A percentile compares a stretch with the other conserved stretches of the same genome.
These are phyloP conservation scores for Corymbia citriodora DNA, from an alignment of 441 rosid genomes.

Conservation along the genomic window DNA sequence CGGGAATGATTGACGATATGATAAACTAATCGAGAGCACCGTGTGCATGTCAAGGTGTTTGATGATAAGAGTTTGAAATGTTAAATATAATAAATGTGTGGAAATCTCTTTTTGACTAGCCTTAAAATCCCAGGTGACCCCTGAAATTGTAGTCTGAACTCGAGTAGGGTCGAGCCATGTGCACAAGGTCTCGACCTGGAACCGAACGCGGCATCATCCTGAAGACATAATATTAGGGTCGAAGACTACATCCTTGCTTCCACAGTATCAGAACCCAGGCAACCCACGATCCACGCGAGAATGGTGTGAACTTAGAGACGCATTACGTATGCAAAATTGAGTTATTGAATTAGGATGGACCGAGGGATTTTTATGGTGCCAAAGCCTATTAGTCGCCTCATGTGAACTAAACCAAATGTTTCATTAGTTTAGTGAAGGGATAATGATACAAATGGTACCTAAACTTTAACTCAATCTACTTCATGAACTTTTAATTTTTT, in stretches of 20 bases:
- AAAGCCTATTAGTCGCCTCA: background rate
- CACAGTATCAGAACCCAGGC: background rate
- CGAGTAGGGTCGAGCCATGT: background rate
- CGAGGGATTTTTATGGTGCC: background rate
- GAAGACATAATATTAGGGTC: background rate
- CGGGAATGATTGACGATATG: background rate
- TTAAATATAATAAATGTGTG: background rate
- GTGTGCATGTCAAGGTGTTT: background rate
- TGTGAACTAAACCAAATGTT: background rate
- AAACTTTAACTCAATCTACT: too few species aligned
- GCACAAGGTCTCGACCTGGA: fast-evolving
- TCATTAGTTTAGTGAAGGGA: background rate
- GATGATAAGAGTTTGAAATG: background rate
- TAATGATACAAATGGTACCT: fast-evolving
- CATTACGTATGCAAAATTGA: background rate
- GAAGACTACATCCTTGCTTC: background rate
- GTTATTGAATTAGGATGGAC: background rate
- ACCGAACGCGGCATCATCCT: background rate
- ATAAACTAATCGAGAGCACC: background rate
- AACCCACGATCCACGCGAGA: background rate
- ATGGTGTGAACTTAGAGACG: background rate
- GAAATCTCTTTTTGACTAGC: background rate
- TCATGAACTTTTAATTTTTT: fast-evolving
- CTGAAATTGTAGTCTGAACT: background rate
- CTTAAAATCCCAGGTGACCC: background rate